Conservation (phyloP, 148 eudicot species). For the Vaccinium darrowii region DNA sequence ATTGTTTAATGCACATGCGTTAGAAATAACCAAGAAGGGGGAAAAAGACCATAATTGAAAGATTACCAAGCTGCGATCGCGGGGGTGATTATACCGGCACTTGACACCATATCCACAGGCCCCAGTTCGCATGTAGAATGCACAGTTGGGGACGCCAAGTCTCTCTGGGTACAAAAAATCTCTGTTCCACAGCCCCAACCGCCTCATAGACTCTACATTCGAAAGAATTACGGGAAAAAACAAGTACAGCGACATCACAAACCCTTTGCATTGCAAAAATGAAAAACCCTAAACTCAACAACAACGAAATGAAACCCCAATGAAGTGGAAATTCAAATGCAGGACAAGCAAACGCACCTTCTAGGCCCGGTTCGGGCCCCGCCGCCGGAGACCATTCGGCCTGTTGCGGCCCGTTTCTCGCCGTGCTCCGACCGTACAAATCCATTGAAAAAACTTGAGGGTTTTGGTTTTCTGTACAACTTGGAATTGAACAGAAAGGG, state of each 20-base stretch:
- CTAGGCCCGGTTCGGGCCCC: slow-evolving; percentile 31
- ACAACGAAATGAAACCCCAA: slow-evolving; percentile 16
- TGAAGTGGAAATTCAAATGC: slow-evolving; percentile 19
- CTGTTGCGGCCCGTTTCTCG: slow-evolving; percentile 30
- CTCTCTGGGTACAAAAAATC: slow-evolving; percentile 66
- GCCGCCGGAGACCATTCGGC: slow-evolving; percentile 35
- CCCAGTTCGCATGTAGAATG: slow-evolving; percentile 77
- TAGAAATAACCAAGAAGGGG: not conserved
- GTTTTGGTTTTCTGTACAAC: slow-evolving; percentile 3
- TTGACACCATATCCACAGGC: slow-evolving; percentile 65
- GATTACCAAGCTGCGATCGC: slow-evolving; percentile 62
- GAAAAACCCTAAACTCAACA: slow-evolving; percentile 22
- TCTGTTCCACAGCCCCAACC: slow-evolving; percentile 49
- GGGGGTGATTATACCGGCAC: slow-evolving; percentile 86
- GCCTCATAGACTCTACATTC: slow-evolving; percentile 66
- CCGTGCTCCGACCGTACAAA: slow-evolving; percentile 40
- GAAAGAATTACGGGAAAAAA: slow-evolving; percentile 6
- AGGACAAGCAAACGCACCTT: slow-evolving; percentile 32
- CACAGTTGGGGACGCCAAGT: slow-evolving; percentile 65
- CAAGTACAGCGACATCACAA: not conserved
- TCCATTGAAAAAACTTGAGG: slow-evolving; percentile 27
- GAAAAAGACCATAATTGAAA: not conserved
- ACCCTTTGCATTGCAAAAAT: slow-evolving; percentile 3
- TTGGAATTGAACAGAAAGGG: slow-evolving; percentile 3
- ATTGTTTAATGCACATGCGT: not conserved